These are phyloP conservation scores for Erodium texanum DNA, from an alignment of 441 rosid genomes.

Conservation along the genomic window DNA sequence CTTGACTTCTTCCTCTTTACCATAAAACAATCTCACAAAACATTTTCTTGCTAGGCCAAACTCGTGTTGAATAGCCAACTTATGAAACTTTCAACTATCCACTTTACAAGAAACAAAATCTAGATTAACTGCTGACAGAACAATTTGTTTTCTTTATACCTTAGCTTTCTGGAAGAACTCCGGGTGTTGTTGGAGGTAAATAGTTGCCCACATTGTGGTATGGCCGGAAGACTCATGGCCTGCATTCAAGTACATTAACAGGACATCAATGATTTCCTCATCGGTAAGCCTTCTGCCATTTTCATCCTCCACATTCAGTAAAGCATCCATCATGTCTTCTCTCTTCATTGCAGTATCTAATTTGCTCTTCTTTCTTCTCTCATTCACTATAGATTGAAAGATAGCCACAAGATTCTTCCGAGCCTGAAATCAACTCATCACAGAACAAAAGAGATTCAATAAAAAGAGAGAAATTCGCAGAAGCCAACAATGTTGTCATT, in stretches of 20 bases:
- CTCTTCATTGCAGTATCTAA: background rate
- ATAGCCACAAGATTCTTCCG: slow-evolving; percentile 18
- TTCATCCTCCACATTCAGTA: slow-evolving; percentile 24
- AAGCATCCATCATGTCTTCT: slow-evolving; percentile 22
- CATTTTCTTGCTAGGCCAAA: too few relatives aligned
- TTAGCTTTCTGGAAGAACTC: slow-evolving; percentile 18
- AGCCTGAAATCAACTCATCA: slow-evolving; percentile 14
- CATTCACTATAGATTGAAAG: slow-evolving; percentile 17
- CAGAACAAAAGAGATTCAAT: background rate
- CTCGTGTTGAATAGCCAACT: too few relatives aligned
- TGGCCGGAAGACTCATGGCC: slow-evolving; percentile 28
- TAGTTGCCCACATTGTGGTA: slow-evolving; percentile 21
- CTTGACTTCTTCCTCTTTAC: too few relatives aligned
- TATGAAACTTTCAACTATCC: background rate
- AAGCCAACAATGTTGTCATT: background rate
- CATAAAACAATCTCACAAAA: too few relatives aligned
- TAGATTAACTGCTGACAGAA: background rate
- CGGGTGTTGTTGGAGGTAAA: slow-evolving; percentile 21
- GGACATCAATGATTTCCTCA: slow-evolving; percentile 22
- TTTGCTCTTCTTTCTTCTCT: slow-evolving; percentile 15
- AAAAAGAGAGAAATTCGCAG: background rate
- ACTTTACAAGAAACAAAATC: background rate
- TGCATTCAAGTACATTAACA: slow-evolving; percentile 20
- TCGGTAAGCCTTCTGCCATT: slow-evolving; percentile 17
- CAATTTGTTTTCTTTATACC: slow-evolving; percentile 6